A percentile compares a stretch with the other conserved stretches of the same genome.
Conservation (phyloP, 371 early-diverging fungal species). For the Haplosporangium sp. region DNA sequence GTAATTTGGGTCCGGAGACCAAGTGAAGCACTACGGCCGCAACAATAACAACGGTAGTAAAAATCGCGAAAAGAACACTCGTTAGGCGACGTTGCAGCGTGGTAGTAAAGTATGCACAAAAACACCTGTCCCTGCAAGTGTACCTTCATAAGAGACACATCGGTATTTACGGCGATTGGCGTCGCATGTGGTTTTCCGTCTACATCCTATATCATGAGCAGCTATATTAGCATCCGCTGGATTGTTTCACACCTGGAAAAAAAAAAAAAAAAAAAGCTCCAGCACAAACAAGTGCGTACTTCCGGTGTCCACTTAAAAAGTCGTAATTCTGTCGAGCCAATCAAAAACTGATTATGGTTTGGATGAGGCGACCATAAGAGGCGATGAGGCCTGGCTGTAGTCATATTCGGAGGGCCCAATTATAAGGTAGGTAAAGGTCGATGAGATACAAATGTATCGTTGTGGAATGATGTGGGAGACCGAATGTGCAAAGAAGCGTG, state of each 20-base stretch:
- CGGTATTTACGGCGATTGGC: constrained; percentile 69
- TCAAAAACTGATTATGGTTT: constrained; percentile 69
- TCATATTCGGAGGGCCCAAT: constrained; percentile 36
- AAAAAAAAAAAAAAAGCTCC: neutral
- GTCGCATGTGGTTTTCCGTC: constrained; percentile 62
- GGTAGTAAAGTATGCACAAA: neutral
- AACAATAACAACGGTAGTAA: neutral
- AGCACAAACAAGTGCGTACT: constrained; percentile 41
- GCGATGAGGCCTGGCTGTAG: constrained; percentile 49
- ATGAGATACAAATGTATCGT: too few species aligned
- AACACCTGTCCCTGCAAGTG: neutral
- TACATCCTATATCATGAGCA: constrained; percentile 51
- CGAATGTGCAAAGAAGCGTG: neutral
- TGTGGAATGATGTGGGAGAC: too few species aligned
- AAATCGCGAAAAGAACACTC: neutral
- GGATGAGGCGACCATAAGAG: constrained; percentile 75
- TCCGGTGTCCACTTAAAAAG: constrained; percentile 76
- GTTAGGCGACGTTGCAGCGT: neutral
- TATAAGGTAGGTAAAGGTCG: neutral
- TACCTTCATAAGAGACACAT: constrained; percentile 74
- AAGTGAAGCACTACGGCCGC: constrained; percentile 74
- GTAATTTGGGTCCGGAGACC: constrained; percentile 77
- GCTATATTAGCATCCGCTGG: neutral
- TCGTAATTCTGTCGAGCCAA: constrained; percentile 73
- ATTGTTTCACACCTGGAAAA: too few species aligned